A percentile compares a stretch with the other conserved stretches of the same genome.
Conservation (phyloP, 2,329 filamentous ascomycete genomes). For the Dactylellina leptospora region DNA sequence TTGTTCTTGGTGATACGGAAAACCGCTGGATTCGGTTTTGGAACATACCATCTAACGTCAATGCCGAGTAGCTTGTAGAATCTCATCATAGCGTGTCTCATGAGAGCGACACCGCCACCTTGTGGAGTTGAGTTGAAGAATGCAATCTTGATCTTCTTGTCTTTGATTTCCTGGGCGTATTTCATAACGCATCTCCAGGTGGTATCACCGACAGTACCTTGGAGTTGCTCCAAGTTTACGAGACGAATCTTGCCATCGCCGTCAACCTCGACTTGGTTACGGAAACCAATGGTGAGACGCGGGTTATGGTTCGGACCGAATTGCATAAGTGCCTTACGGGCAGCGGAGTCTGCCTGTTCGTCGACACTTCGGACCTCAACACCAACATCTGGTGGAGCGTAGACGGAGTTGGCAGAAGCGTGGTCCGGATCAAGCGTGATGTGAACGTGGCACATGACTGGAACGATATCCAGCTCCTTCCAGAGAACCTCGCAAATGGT, state of each 20-base stretch:
- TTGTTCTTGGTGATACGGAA: constrained; percentile 87
- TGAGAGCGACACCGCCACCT: constrained; percentile 82
- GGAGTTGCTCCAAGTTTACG: constrained; percentile 67
- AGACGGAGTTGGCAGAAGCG: constrained; percentile 44
- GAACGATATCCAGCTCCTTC: constrained; percentile 78
- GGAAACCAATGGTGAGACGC: constrained; percentile 71
- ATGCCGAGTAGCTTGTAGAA: constrained; percentile 74
- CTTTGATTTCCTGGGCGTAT: constrained; percentile 71
- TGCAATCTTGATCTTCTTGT: constrained; percentile 73
- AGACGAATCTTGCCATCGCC: constrained; percentile 71
- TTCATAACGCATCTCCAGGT: constrained; percentile 74
- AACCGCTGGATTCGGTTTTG: constrained; percentile 79
- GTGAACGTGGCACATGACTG: constrained; percentile 68
- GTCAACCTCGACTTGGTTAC: constrained; percentile 76
- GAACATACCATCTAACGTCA: constrained; percentile 79
- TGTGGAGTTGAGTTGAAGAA: constrained; percentile 84
- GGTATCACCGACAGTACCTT: constrained; percentile 67
- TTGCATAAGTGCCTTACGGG: constrained; percentile 79
- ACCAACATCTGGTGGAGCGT: constrained; percentile 62
- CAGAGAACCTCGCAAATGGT: constrained; percentile 75
- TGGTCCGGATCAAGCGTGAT: constrained; percentile 36
- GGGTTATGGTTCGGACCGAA: constrained; percentile 78
- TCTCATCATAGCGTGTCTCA: constrained; percentile 80
- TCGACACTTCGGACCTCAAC: constrained; percentile 65
- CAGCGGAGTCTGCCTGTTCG: constrained; percentile 83